Evolutionary conservation across 2,329 filamentous ascomycete species (phyloP), one percentile per base, ranked within the genome.

Genomic region (Aspergillus cejpii): DNA sequence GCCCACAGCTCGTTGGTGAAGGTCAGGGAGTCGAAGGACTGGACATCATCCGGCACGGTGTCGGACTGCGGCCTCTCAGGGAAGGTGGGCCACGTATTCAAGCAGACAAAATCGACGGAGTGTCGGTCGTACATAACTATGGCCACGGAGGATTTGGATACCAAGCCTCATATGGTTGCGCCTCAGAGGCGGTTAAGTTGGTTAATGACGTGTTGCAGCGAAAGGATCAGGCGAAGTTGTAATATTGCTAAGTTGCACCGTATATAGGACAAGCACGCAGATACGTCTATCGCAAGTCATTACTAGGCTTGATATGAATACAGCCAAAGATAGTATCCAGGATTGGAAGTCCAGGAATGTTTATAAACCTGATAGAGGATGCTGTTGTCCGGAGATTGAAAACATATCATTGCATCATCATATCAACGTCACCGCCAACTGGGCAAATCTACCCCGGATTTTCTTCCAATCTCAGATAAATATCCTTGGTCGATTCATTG

Each of bases 61-160:
- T 94, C 11, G 90, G 90, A 0, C 60, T 95, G 56, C 75, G 90
- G 47, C 90, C 90, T 4, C 79, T 83, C 61, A 74, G 90, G 41
- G 75, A 80, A 44, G 83, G 77, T 1, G 89, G 89, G 0, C 80
- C 87, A 15, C 76, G 89, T 45, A 71, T 94, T 11, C 88, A 94
- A 67, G 83, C 74, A 59, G 84, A 90, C 62, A 72, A 69, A 51
- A 77, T 87, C 36, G 69, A 75, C 40, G 81, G 78, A 5, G 74
- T 79, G 2, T 77, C 77, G 65, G 57, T 69, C 31, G 64, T 69
- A 36, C 67, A 71, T 51, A 72, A 71, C 48, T 72, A 72, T 48
- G 70, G 68, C 12, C 67, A 70, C 61, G 66, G 61, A n/a, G 69
- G 68, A 6, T 70, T 67, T 48, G 89, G 89, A 8, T 95, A 79